A percentile compares a stretch with the other conserved stretches of the same genome.
Evolutionary conservation across 2,329 filamentous ascomycete species (phyloP).

Genomic region (Rhynchosporium graminicola): DNA sequence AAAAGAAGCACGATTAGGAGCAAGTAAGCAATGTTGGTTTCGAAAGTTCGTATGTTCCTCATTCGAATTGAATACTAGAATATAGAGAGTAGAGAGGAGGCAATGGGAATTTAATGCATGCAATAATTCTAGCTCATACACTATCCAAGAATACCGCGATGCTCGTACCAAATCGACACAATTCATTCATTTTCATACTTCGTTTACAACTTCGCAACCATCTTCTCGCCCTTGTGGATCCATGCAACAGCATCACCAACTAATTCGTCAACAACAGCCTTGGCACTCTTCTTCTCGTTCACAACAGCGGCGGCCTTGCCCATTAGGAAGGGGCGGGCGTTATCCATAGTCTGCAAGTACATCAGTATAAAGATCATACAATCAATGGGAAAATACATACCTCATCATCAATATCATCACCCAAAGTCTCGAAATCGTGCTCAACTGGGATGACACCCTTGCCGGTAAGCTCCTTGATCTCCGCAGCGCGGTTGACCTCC

Average conservation of each 20-base stretch:
- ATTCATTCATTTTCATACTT: not conserved
- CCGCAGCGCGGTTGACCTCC: slow-evolving; percentile 85
- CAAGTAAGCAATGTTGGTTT: too few species aligned
- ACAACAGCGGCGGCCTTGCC: slow-evolving; percentile 94
- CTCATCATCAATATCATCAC: slow-evolving; percentile 64
- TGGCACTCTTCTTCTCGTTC: slow-evolving; percentile 88
- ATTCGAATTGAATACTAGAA: too few species aligned
- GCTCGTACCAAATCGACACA: not conserved
- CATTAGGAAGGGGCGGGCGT: slow-evolving; percentile 90
- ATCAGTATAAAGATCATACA: not conserved
- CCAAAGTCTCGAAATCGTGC: slow-evolving; percentile 86
- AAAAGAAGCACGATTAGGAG: too few species aligned
- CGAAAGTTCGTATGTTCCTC: too few species aligned
- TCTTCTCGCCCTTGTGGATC: slow-evolving; percentile 67
- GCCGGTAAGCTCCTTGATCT: slow-evolving; percentile 89
- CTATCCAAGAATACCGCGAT: slow-evolving; percentile 17
- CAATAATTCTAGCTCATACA: slow-evolving; percentile 22
- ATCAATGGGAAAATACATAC: slow-evolving; percentile 10
- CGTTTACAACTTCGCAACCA: slow-evolving; percentile 67
- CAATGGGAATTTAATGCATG: not conserved
- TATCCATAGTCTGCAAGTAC: slow-evolving; percentile 67
- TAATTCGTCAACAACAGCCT: slow-evolving; percentile 92
- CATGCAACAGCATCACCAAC: slow-evolving; percentile 76
- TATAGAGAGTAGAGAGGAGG: too few species aligned
- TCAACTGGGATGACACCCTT: slow-evolving; percentile 94